Percentiles rank a stretch among this genome's conserved stretches.
These are phyloP conservation scores for Schizosaccharomyces octosporus DNA, from an alignment of 805 yeast species.

Conservation along the genomic window DNA sequence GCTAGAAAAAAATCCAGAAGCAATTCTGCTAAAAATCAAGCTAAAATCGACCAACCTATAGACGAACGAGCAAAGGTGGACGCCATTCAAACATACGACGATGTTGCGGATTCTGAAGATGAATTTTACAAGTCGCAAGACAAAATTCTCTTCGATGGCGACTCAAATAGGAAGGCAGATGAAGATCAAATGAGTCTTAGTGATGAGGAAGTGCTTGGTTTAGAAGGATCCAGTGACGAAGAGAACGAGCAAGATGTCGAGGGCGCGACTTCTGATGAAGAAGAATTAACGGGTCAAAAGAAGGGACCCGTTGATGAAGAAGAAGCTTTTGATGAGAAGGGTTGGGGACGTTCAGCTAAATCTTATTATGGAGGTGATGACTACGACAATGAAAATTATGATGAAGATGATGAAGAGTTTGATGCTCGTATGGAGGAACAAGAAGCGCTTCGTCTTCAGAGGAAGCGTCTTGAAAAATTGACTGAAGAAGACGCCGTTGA, in stretches of 20 bases:
- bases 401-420: constrained; percentile 35
- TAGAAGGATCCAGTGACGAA: constrained; percentile 15
- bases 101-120: constrained; percentile 14
- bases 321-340: constrained; percentile 11
- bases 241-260: constrained; percentile 27
- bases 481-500: constrained; percentile 54
- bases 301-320: constrained; percentile 3
- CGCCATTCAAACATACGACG: constrained; percentile 8
- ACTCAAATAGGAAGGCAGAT: constrained; percentile 7
- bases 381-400: background rate
- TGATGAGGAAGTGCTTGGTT: constrained; percentile 32
- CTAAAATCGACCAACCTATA: background rate
- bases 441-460: constrained; percentile 73
- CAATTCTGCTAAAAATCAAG: background rate
- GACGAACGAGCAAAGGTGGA: background rate
- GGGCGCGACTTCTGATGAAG: constrained; percentile 24
- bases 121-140: constrained; percentile 14
- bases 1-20: background rate
- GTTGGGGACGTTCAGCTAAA: constrained; percentile 18
- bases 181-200: constrained; percentile 17
- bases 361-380: constrained; percentile 12
- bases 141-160: constrained; percentile 10
- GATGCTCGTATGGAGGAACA: constrained; percentile 55
- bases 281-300: constrained; percentile 15
- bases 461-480: constrained; percentile 49